Percentiles rank a stretch among this genome's conserved stretches.
Evolutionary conservation across 345 rosid species (phyloP).

Genomic region (Pseudoturritis turrita): DNA sequence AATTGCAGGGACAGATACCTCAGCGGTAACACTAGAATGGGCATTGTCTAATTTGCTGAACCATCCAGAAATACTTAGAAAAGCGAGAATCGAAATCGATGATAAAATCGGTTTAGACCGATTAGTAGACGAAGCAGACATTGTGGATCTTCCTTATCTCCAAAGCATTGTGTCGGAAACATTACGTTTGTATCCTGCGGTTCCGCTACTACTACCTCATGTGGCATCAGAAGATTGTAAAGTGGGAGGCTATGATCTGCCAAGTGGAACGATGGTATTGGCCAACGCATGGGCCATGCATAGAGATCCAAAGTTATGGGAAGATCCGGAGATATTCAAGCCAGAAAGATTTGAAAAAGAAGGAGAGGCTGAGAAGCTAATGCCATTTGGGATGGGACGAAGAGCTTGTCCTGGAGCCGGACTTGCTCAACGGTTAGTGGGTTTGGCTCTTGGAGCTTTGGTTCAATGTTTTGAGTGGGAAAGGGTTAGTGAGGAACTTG

Average conservation of each 20-base stretch:
- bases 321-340: constrained; percentile 37
- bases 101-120: constrained; percentile 30
- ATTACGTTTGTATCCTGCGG: constrained; percentile 39
- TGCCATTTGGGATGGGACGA: constrained; percentile 44
- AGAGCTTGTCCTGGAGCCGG: constrained; percentile 45
- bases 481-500: constrained; percentile 27
- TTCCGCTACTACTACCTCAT: constrained; percentile 49
- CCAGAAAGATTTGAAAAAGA: constrained; percentile 46
- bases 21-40: constrained; percentile 56
- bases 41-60: constrained; percentile 46
- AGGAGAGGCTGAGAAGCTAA: constrained; percentile 15
- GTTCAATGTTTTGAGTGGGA: constrained; percentile 50
- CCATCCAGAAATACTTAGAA: constrained; percentile 28
- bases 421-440: constrained; percentile 32
- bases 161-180: constrained; percentile 39
- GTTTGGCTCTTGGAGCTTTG: constrained; percentile 33
- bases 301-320: constrained; percentile 43
- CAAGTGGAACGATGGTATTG: constrained; percentile 41
- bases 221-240: constrained; percentile 36
- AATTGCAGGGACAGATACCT: constrained; percentile 47
- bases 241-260: constrained; percentile 41
- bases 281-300: constrained; percentile 55
- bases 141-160: constrained; percentile 35
- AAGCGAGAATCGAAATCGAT: constrained; percentile 38
- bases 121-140: constrained; percentile 39